A percentile compares a stretch with the other conserved stretches of the same genome.
phyloP scores from a whole-genome alignment of 768 basidiomycete species.

The Kwoniella heveanensis region DNA sequence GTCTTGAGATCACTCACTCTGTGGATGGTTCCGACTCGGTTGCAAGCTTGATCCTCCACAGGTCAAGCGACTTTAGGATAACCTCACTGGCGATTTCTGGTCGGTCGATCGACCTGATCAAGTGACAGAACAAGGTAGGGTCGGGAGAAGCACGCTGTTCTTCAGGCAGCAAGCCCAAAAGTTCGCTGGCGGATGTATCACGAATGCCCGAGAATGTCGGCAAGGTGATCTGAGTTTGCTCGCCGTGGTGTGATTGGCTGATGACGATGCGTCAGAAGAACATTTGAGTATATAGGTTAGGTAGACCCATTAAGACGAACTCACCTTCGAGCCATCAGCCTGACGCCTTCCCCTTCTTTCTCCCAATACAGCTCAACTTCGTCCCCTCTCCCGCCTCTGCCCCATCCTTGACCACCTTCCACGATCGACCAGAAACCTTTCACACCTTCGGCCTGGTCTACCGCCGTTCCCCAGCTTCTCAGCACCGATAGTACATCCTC shows the following conservation, averaged over 20 bases:
- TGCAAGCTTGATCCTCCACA: slow-evolving; percentile 63
- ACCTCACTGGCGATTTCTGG: slow-evolving; percentile 71
- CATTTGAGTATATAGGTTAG: no score
- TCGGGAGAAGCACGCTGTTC: slow-evolving; percentile 62
- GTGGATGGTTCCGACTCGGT: slow-evolving; percentile 27
- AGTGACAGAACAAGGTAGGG: slow-evolving; percentile 66
- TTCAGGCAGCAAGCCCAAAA: background rate
- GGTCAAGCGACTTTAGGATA: slow-evolving; percentile 73
- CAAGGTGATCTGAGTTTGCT: background rate
- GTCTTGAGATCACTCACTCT: slow-evolving; percentile 57
- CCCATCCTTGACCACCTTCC: slow-evolving; percentile 43
- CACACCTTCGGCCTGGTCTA: slow-evolving; percentile 62
- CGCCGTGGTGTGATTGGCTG: background rate
- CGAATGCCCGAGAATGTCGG: background rate
- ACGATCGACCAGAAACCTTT: slow-evolving; percentile 65
- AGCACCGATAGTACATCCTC: slow-evolving; percentile 11
- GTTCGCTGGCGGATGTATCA: background rate
- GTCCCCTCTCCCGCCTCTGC: slow-evolving; percentile 57
- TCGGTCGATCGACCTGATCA: slow-evolving; percentile 67
- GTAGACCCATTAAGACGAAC: no score
- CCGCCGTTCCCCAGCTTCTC: slow-evolving; percentile 68
- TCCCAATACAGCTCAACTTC: slow-evolving; percentile 62
- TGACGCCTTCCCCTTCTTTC: slow-evolving; percentile 60
- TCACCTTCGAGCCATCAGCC: slow-evolving; percentile 53
- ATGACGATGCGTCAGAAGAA: no score